Conservation (phyloP, 345 rosid species). For the Mallotus nudiflorus region DNA sequence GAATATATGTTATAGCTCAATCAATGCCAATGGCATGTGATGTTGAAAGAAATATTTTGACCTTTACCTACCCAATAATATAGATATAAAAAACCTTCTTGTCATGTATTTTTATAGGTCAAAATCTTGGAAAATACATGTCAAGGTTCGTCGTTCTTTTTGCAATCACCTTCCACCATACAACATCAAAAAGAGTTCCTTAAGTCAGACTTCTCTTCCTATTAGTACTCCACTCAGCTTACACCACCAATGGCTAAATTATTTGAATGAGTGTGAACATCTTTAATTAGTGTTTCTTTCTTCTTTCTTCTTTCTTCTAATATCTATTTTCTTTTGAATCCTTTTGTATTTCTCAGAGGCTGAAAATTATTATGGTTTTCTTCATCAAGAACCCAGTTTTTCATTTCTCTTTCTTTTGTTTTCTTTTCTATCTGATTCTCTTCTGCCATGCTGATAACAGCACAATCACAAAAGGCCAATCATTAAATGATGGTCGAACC, state of each 20-base stretch:
- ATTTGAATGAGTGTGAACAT: not conserved
- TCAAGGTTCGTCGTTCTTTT: not conserved
- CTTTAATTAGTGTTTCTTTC: not conserved
- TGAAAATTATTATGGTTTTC: slow-evolving; percentile 17
- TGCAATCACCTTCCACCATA: not conserved
- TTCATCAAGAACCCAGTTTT: slow-evolving; percentile 19
- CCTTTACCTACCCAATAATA: not conserved
- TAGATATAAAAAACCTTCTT: too few relatives aligned
- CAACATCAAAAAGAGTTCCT: not conserved
- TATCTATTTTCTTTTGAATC: not conserved
- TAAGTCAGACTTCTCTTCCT: slow-evolving; percentile 19
- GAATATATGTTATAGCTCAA: not conserved
- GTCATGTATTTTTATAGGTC: not conserved
- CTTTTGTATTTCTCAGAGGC: not conserved
- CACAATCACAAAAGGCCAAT: slow-evolving; percentile 38
- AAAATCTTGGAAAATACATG: not conserved
- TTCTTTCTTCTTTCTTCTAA: not conserved
- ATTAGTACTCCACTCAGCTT: not conserved
- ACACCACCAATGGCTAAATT: not conserved
- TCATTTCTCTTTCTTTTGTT: slow-evolving; percentile 22
- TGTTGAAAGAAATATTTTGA: not conserved
- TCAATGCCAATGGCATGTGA: slow-evolving; percentile 6
- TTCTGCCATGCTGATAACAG: slow-evolving; percentile 33
- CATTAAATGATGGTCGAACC: slow-evolving; percentile 46
- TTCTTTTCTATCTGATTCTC: slow-evolving; percentile 20